A percentile compares a stretch with the other conserved stretches of the same genome.
Evolutionary conservation across 306 rosid genomes (phyloP).

Genomic region (Prunus salicina): DNA sequence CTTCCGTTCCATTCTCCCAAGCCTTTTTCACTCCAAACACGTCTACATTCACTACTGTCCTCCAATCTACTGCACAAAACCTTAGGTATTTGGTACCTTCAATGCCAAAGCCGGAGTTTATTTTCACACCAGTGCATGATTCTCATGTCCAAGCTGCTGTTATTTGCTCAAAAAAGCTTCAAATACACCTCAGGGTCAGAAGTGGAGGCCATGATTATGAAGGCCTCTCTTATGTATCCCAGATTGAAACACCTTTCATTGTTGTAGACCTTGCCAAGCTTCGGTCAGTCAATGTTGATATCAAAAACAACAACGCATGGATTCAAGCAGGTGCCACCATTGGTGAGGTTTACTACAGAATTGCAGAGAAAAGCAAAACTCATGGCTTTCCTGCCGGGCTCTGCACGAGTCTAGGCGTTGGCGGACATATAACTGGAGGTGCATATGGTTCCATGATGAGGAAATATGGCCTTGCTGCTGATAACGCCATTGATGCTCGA

Average conservation of each 20-base stretch:
- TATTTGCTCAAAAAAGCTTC: conserved; percentile 55
- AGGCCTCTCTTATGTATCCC: conserved; percentile 72
- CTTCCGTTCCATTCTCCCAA: conserved; percentile 32
- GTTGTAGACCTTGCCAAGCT: conserved; percentile 61
- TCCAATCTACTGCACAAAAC: conserved; percentile 55
- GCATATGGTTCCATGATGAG: conserved; percentile 82
- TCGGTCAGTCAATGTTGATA: conserved; percentile 40
- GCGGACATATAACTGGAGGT: conserved; percentile 78
- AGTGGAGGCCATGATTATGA: conserved; percentile 92
- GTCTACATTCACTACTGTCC: conserved; percentile 38
- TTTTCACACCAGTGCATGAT: conserved; percentile 59
- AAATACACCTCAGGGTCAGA: conserved; percentile 55
- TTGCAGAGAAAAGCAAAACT: conserved; percentile 46
- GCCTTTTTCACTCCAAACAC: conserved; percentile 29
- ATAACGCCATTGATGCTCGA: conserved; percentile 56
- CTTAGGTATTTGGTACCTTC: conserved; percentile 48
- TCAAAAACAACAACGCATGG: conserved; percentile 55
- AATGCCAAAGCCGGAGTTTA: conserved; percentile 62
- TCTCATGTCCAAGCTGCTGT: conserved; percentile 65
- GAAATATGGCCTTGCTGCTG: conserved; percentile 68
- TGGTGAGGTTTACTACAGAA: conserved; percentile 67
- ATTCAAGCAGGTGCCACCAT: conserved; percentile 74
- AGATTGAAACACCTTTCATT: conserved; percentile 50
- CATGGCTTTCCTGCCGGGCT: conserved; percentile 78
- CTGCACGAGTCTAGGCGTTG: conserved; percentile 68